phyloP scores from a whole-genome alignment of 2,329 filamentous ascomycete species.

The Fusarium cicatricum region DNA sequence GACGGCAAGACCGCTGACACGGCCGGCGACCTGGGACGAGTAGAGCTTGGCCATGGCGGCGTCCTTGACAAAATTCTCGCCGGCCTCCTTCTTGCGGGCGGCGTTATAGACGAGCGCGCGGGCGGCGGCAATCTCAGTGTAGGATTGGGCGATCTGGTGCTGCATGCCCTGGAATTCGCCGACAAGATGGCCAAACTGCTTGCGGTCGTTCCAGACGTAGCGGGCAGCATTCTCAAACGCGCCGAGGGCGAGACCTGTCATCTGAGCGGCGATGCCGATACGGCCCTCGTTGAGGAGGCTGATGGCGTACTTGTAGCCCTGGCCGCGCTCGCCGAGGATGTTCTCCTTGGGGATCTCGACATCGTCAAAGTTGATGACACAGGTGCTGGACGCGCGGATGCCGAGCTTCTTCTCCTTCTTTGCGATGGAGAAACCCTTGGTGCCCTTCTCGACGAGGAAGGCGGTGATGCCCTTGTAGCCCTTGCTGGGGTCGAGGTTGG shows the following conservation, averaged over 20 bases:
- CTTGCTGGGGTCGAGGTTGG: slow-evolving; percentile 90
- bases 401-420: slow-evolving; percentile 99
- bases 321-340: slow-evolving; percentile 84
- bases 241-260: slow-evolving; percentile 95
- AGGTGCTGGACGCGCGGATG: slow-evolving; percentile 94
- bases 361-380: slow-evolving; percentile 97
- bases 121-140: slow-evolving; percentile 91
- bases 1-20: slow-evolving; percentile 84
- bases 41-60: slow-evolving; percentile 99
- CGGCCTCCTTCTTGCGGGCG: slow-evolving; percentile 96
- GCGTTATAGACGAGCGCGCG: slow-evolving; percentile 95
- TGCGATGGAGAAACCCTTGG: slow-evolving; percentile 88
- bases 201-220: slow-evolving; percentile 98
- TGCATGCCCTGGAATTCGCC: slow-evolving; percentile 99
- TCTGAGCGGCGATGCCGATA: slow-evolving; percentile 97
- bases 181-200: slow-evolving; percentile 92
- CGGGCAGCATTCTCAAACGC: slow-evolving; percentile 92
- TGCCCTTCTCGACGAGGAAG: slow-evolving; percentile 92
- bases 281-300: slow-evolving; percentile 92
- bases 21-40: slow-evolving; percentile 89
- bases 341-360: slow-evolving; percentile 89
- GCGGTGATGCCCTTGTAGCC: slow-evolving; percentile 98
- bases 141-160: slow-evolving; percentile 96
- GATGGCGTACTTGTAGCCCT: slow-evolving; percentile 99
- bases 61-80: slow-evolving; percentile 92